Conservation (phyloP, 179 eudicot genomes). For the Silene noctiflora region DNA sequence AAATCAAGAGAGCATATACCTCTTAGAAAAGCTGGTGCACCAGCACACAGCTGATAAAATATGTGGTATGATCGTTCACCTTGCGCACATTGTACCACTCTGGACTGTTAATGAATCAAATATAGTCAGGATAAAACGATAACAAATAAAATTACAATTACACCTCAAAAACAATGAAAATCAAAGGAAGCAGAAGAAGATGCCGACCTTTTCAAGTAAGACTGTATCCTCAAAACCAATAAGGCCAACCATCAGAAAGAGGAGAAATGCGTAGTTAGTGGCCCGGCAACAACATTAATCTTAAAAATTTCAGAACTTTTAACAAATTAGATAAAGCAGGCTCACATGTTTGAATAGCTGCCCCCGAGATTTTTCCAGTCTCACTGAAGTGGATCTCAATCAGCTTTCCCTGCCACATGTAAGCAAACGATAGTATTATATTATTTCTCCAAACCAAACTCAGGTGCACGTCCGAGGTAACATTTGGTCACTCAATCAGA, state of each 20-base stretch:
- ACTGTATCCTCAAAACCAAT: slow-evolving; percentile 43
- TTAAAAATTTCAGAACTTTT: slow-evolving; percentile 4
- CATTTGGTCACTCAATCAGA: slow-evolving; percentile 6
- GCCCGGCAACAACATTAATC: slow-evolving; percentile 20
- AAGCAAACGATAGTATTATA: slow-evolving; percentile 18
- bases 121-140: slow-evolving; percentile 21
- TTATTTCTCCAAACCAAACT: not conserved
- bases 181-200: slow-evolving; percentile 19
- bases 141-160: slow-evolving; percentile 4
- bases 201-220: slow-evolving; percentile 87
- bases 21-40: slow-evolving; percentile 76
- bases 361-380: slow-evolving; percentile 97
- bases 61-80: slow-evolving; percentile 99
- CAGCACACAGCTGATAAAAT: slow-evolving; percentile 98
- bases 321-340: slow-evolving; percentile 12
- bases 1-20: slow-evolving; percentile 39
- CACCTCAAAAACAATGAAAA: slow-evolving; percentile 1
- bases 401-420: slow-evolving; percentile 77
- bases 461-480: slow-evolving; percentile 1
- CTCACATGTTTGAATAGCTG: slow-evolving; percentile 89
- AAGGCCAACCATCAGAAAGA: slow-evolving; percentile 23
- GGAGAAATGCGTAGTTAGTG: slow-evolving; percentile 10
- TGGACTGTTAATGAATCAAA: slow-evolving; percentile 61
- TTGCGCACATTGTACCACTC: slow-evolving; percentile 95
- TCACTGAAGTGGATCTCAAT: slow-evolving; percentile 98